These are phyloP conservation scores for Zymoseptoria brevis DNA, from an alignment of 2,329 filamentous ascomycete genomes.

Conservation along the genomic window DNA sequence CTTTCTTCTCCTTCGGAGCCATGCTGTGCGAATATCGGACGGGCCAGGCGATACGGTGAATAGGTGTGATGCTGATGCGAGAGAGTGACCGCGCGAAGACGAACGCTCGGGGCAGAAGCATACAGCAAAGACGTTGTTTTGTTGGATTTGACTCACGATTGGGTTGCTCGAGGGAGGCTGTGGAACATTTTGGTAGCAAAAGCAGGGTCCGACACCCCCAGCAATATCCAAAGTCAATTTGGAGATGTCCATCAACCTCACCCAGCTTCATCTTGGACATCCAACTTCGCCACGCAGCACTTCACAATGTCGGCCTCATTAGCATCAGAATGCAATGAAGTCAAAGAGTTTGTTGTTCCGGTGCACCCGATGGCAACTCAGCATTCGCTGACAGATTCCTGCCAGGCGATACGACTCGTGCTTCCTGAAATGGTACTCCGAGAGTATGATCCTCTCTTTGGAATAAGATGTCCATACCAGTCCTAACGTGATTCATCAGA, in stretches of 20 bases:
- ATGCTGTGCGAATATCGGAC: constrained; percentile 12
- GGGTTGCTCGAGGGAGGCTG: background rate
- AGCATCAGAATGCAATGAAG: constrained; percentile 87
- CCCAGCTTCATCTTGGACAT: too few relatives aligned
- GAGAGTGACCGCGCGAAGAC: background rate
- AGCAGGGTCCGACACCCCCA: background rate
- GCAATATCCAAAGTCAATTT: background rate
- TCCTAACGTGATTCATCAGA: constrained; percentile 40
- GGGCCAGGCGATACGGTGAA: background rate
- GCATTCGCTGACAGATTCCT: background rate
- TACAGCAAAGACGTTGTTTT: background rate
- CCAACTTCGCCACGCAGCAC: background rate
- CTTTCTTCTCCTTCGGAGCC: constrained; percentile 38
- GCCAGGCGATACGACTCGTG: constrained; percentile 86
- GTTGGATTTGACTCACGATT: background rate
- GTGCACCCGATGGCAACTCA: background rate
- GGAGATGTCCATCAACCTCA: background rate
- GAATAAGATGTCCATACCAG: background rate
- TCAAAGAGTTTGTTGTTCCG: constrained; percentile 70
- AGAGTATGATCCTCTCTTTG: constrained; percentile 56
- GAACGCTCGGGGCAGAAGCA: background rate
- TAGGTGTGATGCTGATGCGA: background rate
- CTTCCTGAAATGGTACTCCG: constrained; percentile 98
- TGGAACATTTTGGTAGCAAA: background rate
- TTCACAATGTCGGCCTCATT: constrained; percentile 79